Base-by-base conservation (phyloP, 768 basidiomycete genomes). In the Rickenella mellea region DNA sequence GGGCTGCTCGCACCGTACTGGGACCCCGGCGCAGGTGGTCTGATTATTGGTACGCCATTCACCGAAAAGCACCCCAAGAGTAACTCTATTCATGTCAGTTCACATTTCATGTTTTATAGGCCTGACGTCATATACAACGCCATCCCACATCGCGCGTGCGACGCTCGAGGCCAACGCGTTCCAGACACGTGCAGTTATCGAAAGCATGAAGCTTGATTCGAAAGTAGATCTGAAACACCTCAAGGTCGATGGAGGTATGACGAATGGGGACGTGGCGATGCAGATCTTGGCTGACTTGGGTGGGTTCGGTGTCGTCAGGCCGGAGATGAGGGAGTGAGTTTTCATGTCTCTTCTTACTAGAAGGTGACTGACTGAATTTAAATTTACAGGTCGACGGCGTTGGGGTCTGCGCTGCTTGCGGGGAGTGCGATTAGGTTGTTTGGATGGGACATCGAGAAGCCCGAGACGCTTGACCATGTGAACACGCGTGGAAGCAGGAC, bases 231-330 rank as follows among this genome's bases (percentile, higher is more conserved):
- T 96, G 41, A 80, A 83, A 55, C 74, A 84, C 51, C 78, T 99
- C 48, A 93, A 84, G 59, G 94, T 99, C 27, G 96, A 98, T 59
- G 96, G 96, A n/a, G 91, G 92, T 12, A 93, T 96, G 85, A 96
- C 92, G 9, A 94, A 93, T 50, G 87, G 88, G 26, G 89, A 94
- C 55, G 61, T 86, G 22, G 86, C 82, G 43, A 89, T 94, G 91
- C 69, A 74, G 52, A 66, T 93, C 36, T 71, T 93, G 46, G 88
- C 88, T 3, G 84, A 96, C 58, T 68, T 94, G 31, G 90, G 92
- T 24, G 94, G 93, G 11, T 93, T 96, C 63, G 79, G 77, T 22
- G 88, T 99, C 48, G 68, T 93, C 45, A 72, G 96, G 42, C 96
- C 94, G 9, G 82, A 89, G 56, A 99, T 99, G 96, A 69, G 94